Percentiles rank a stretch among this genome's conserved stretches.
These are phyloP conservation scores for Leucaena leucocephala DNA, from an alignment of 306 rosid species.

Conservation along the genomic window DNA sequence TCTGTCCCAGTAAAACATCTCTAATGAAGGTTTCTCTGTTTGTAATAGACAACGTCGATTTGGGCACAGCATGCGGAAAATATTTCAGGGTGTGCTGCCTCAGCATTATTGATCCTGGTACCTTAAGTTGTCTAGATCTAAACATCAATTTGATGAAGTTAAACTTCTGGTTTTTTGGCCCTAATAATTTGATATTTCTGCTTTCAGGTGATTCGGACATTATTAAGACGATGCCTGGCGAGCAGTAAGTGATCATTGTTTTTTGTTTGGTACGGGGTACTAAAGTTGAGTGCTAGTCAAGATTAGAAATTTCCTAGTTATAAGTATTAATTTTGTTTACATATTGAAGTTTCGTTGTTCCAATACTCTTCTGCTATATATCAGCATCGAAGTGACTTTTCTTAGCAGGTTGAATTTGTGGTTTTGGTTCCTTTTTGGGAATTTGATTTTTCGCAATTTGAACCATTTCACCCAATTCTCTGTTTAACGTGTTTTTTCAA, in stretches of 20 bases:
- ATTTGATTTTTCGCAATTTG: neutral
- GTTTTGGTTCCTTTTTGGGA: neutral
- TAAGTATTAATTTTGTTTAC: conserved; percentile 17
- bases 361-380: neutral
- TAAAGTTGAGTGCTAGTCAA: neutral
- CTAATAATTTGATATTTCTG: conserved; percentile 1
- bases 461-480: neutral
- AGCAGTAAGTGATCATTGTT: conserved; percentile 32
- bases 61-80: conserved; percentile 88
- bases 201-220: conserved; percentile 62
- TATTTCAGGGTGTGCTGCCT: conserved; percentile 92
- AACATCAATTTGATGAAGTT: neutral
- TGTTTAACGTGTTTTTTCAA: neutral
- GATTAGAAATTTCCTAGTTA: neutral
- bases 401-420: neutral
- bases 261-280: neutral
- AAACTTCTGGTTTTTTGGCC: neutral
- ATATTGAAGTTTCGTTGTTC: conserved; percentile 6
- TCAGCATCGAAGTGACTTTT: neutral
- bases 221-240: conserved; percentile 50
- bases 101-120: conserved; percentile 83
- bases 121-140: neutral
- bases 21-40: neutral
- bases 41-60: conserved; percentile 68
- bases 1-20: neutral